Evolutionary conservation across 768 basidiomycete genomes (phyloP), one percentile per base, ranked within the genome.

Genomic region (Trametes sanguinea): DNA sequence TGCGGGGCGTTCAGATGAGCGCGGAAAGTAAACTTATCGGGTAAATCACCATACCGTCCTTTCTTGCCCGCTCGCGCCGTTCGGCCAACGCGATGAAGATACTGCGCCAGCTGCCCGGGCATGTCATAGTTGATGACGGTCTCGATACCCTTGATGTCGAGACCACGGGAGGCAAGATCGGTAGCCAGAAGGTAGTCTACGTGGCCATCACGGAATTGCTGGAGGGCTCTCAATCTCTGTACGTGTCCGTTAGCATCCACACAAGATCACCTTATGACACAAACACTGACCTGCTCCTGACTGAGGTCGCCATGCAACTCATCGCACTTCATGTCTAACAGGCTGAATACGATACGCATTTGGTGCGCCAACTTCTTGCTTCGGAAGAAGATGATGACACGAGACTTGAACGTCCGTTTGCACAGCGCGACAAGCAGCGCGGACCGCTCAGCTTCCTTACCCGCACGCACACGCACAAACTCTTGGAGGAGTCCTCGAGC

Each of bases 41-140:
- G 35, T 35, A 30, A 39, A 27, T 54, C 33, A 39, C 77, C 89
- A 66, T 65, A 94, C 92, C 95, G 85, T 75, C 97, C 97, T 71
- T 88, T 89, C 67, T 83, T 85, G 5, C 97, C 97, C 3, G 97
- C 96, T 71, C 97, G 88, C 32, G 97, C 97, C 51, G 97, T 99
- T 72, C 97, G 85, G 68, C 97, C 97, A 27, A 98, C 96, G 61
- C 97, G 90, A 74, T 99, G 97, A 35, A 98, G 83, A 76, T 99
- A 99, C 69, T 95, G 94, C 7, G 92, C 86, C 37, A 98, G 78
- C 70, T 95, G 91, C 17, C 85, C 83, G 9, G 97, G 97, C 96
- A 98, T 97, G 73, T 99, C 97, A 72, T 95, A 98, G 75, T 99
- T 99, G 73, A 99, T 95, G 64, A 99, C 94, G 2, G 94, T 95